A percentile compares a stretch with the other conserved stretches of the same genome.
Evolutionary conservation across 768 basidiomycete genomes (phyloP).

Genomic region (Boletus vermiculosoides): DNA sequence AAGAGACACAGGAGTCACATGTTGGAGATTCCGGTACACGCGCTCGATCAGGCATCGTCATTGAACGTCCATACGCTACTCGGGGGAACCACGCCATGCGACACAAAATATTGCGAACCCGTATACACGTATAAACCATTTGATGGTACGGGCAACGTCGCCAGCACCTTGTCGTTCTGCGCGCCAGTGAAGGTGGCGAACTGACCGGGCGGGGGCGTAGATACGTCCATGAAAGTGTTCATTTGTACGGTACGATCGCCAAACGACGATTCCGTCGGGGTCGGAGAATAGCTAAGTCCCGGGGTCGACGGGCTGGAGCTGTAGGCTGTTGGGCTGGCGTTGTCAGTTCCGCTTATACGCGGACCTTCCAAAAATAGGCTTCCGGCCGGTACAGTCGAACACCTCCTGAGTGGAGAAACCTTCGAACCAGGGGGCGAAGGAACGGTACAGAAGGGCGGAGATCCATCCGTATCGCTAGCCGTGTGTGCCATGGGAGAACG

Average conservation of each 20-base stretch:
- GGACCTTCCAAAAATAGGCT: slow-evolving; percentile 25
- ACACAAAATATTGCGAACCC: slow-evolving; percentile 14
- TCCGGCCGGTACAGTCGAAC: slow-evolving; percentile 43
- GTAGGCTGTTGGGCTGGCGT: slow-evolving; percentile 27
- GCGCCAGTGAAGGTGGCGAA: slow-evolving; percentile 34
- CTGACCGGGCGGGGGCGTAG: slow-evolving; percentile 36
- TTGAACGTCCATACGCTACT: slow-evolving; percentile 17
- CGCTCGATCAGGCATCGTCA: slow-evolving; percentile 11
- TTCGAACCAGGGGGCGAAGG: slow-evolving; percentile 17
- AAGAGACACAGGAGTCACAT: slow-evolving; percentile 17
- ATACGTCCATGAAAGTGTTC: slow-evolving; percentile 49
- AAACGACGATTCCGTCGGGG: slow-evolving; percentile 56
- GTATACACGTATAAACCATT: slow-evolving; percentile 20
- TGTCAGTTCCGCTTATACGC: background rate
- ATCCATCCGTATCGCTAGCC: slow-evolving; percentile 1
- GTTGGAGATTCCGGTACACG: background rate
- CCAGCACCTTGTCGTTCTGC: slow-evolving; percentile 37
- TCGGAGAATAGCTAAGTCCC: slow-evolving; percentile 56
- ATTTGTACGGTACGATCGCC: slow-evolving; percentile 59
- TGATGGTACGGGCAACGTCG: slow-evolving; percentile 17
- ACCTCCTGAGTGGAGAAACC: slow-evolving; percentile 36
- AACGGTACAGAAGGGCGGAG: background rate
- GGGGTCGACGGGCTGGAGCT: slow-evolving; percentile 51
- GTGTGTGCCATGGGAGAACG: background rate
- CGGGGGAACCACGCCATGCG: slow-evolving; percentile 14